Percentiles rank a stretch among this genome's conserved stretches.
These are phyloP conservation scores for Cylindrodendrum hubeiense DNA, from an alignment of 2,329 filamentous ascomycete species.

Conservation along the genomic window DNA sequence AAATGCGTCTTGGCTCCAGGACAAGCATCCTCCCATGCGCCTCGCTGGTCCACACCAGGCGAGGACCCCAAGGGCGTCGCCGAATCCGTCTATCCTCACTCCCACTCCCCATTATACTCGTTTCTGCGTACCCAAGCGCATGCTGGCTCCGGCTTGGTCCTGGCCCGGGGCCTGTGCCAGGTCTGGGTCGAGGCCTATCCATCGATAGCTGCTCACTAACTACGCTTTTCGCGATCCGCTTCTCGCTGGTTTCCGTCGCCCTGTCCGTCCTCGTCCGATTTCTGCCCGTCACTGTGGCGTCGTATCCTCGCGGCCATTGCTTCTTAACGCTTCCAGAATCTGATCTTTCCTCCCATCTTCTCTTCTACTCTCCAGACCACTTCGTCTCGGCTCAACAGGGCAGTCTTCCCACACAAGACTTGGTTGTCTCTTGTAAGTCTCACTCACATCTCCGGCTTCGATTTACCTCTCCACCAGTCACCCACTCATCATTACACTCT, in stretches of 20 bases:
- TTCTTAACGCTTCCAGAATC: constrained; percentile 30
- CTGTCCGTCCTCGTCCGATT: constrained; percentile 30
- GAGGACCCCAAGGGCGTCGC: constrained; percentile 1
- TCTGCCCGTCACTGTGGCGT: constrained; percentile 31
- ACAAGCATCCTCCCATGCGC: background rate
- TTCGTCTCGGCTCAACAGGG: constrained; percentile 25
- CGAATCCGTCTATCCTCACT: constrained; percentile 26
- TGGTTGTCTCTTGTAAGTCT: constrained; percentile 17
- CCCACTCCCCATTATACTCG: constrained; percentile 14
- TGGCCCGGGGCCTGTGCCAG: constrained; percentile 15
- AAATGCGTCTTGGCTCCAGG: background rate
- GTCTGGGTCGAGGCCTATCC: constrained; percentile 21
- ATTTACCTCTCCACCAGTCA: background rate
- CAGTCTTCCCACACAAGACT: constrained; percentile 11
- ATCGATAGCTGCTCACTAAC: constrained; percentile 17
- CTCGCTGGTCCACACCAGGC: background rate
- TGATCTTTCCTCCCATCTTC: constrained; percentile 18
- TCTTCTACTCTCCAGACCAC: constrained; percentile 19
- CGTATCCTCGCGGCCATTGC: constrained; percentile 10
- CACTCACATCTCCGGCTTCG: background rate
- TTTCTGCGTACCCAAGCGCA: constrained; percentile 16
- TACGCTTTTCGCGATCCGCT: constrained; percentile 15
- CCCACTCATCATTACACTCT: background rate
- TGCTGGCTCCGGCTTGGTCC: constrained; percentile 12
- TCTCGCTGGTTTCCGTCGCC: constrained; percentile 27